Conservation (phyloP, 441 rosid species). For the California macrophylla region DNA sequence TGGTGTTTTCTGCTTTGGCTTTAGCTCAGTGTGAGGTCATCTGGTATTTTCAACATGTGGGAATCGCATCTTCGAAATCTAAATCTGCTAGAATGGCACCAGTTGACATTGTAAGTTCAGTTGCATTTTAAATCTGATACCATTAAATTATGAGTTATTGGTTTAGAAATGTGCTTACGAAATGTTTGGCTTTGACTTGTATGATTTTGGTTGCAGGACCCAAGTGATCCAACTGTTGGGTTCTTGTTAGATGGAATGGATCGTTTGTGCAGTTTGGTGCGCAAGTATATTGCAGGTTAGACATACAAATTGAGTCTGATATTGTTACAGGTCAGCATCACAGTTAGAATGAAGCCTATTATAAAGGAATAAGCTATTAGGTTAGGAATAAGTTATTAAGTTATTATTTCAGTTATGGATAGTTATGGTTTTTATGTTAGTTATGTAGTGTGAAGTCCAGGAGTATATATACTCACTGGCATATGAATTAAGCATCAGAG, state of each 20-base stretch:
- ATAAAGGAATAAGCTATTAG: too few relatives aligned
- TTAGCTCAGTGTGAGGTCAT: conserved; percentile 92
- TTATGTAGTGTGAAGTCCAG: too few relatives aligned
- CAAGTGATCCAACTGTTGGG: conserved; percentile 96
- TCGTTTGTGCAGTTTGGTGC: conserved; percentile 82
- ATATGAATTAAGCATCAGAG: too few relatives aligned
- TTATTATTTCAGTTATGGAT: too few relatives aligned
- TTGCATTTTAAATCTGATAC: conserved; percentile 2
- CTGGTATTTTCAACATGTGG: conserved; percentile 96
- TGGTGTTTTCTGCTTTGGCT: conserved; percentile 97
- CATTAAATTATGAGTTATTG: conserved; percentile 6
- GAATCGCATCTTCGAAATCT: conserved; percentile 78
- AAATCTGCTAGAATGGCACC: conserved; percentile 63
- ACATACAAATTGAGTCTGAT: conserved; percentile 15
- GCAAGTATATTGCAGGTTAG: conserved; percentile 91
- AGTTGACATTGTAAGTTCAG: conserved; percentile 67
- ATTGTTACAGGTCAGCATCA: too few relatives aligned
- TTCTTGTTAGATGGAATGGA: conserved; percentile 98
- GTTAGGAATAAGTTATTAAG: too few relatives aligned
- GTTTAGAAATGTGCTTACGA: conserved; percentile 3
- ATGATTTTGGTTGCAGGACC: conserved; percentile 55
- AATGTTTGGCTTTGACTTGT: conserved; percentile 11
- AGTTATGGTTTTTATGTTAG: too few relatives aligned
- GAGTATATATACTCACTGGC: too few relatives aligned
- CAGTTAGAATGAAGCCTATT: too few relatives aligned